A percentile compares a stretch with the other conserved stretches of the same genome.
phyloP scores from a whole-genome alignment of 2,329 filamentous ascomycete species.

The Tolypocladium tropicale region DNA sequence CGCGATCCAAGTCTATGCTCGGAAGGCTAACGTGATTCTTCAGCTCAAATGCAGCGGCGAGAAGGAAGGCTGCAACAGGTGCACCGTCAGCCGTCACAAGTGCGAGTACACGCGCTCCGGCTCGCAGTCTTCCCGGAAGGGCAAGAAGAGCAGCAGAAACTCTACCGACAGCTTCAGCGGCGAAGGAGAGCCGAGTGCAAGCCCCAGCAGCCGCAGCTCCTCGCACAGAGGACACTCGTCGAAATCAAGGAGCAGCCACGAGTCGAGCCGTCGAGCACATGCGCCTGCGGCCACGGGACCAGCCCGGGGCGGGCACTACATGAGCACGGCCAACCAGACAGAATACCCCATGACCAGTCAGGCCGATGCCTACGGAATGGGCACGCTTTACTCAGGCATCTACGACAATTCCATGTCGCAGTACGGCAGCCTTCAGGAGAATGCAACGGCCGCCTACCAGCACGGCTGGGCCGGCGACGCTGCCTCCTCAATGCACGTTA shows the following conservation, averaged over 20 bases:
- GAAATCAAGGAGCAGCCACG: background rate
- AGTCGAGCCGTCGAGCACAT: background rate
- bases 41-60: slow-evolving; percentile 28
- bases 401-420: background rate
- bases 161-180: slow-evolving; percentile 1
- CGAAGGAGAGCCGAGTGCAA: slow-evolving; percentile 2
- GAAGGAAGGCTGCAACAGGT: slow-evolving; percentile 25
- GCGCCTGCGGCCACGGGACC: background rate
- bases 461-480: background rate
- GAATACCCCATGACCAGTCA: background rate
- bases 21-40: slow-evolving; percentile 3
- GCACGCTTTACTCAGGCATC: background rate
- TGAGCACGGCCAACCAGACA: background rate
- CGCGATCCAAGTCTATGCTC: too few species aligned
- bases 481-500: background rate
- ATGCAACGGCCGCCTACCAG: background rate
- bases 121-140: slow-evolving; percentile 19
- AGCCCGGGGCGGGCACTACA: background rate
- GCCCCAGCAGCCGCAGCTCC: background rate
- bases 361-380: background rate
- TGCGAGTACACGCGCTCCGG: slow-evolving; percentile 26
- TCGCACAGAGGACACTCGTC: background rate
- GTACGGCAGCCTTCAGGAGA: background rate
- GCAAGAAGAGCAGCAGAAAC: slow-evolving; percentile 11
- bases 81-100: slow-evolving; percentile 15